Base-by-base conservation (phyloP, 2,329 filamentous ascomycete species). In the Fusarium sp. region DNA sequence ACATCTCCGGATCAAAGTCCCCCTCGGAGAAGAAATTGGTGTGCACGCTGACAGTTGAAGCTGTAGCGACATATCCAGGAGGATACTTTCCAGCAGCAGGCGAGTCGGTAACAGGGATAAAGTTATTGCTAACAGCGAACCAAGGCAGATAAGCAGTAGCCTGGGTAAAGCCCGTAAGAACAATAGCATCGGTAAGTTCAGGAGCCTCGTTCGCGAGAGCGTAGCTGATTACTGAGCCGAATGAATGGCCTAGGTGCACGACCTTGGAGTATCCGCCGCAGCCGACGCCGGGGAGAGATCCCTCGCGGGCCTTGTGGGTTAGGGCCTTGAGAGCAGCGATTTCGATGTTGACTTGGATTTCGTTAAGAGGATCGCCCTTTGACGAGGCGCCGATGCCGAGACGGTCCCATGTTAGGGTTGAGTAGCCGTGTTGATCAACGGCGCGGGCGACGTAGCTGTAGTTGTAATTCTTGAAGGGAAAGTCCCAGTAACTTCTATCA, bases 171-270 rank as follows among this genome's bases (percentile, higher is more conserved):
- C 89, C 89, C 2, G 88, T 90, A 9, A 91, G 81, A 54, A 89
- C 78, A 43, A 91, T 81, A 41, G 84, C 87, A 65, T 91, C 85
- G 40, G 85, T 87, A 60, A 87, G 79, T 57, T 82, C 74, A 2
- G 88, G 87, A 71, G 88, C 80, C 61, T 80, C 75, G 48, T 82
- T 82, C 10, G 86, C 84, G 22, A 91, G 81, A 49, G 79, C 83
- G 77, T 88, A 90, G 4, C 84, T 86, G 70, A 88, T 86, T 8
- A 84, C 78, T 0, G 88, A 88, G 32, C 90, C 90, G 70, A 89
- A 91, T 0, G 86, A 89, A 80, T 92, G 89, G 15, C 89, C 90
- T 18, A 90, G 82, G 75, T 91, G 89, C 11, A 89, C 80, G 25
- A 88, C 79, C 72, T 85, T 84, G 46, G 74, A 61, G 70, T 79